Conservation (phyloP, 2,329 filamentous ascomycete genomes). For the Pezicula neosporulosa region DNA sequence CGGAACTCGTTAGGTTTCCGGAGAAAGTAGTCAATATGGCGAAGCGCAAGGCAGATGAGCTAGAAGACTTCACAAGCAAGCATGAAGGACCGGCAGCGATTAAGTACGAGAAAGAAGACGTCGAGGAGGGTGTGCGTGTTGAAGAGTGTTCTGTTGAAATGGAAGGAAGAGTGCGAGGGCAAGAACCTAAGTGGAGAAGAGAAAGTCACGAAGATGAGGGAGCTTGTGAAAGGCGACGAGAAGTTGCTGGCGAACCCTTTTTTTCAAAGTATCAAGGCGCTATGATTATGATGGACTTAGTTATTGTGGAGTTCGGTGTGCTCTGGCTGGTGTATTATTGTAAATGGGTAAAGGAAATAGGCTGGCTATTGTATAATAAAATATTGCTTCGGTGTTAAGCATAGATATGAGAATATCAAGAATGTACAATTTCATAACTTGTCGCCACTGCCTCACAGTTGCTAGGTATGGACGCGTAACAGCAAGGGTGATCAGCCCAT, state of each 20-base stretch:
- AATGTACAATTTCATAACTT: no score
- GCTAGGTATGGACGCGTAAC: no score
- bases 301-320: neutral
- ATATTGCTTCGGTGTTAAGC: neutral
- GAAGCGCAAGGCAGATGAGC: conserved; percentile 96
- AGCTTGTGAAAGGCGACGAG: conserved; percentile 72
- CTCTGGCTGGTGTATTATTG: no score
- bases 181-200: conserved; percentile 66
- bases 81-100: conserved; percentile 55
- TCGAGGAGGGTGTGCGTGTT: conserved; percentile 82
- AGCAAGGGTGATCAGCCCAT: no score
- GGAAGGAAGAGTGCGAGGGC: conserved; percentile 73
- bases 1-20: conserved; percentile 92
- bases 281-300: conserved; percentile 15
- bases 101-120: conserved; percentile 75
- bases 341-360: no score
- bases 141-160: conserved; percentile 77
- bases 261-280: conserved; percentile 54
- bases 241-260: conserved; percentile 64
- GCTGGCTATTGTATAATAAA: neutral
- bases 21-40: conserved; percentile 98
- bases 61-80: conserved; percentile 90
- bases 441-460: no score
- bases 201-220: conserved; percentile 74
- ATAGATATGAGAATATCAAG: neutral